Percentiles rank a stretch among this genome's conserved stretches.
phyloP scores from a whole-genome alignment of 345 rosid genomes.

The Salix exigua region DNA sequence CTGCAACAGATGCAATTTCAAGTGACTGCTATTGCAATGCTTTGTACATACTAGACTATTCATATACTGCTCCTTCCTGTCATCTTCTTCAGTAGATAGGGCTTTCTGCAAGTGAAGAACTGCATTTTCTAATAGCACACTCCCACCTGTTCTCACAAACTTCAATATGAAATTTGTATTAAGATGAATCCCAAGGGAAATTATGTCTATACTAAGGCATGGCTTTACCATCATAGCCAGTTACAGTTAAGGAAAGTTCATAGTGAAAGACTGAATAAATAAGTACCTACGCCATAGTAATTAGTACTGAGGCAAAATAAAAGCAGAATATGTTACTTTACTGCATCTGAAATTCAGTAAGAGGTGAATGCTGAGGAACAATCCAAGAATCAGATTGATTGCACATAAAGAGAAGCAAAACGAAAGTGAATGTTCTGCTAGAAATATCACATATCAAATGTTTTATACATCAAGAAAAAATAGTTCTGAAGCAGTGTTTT shows the following conservation, averaged over 20 bases:
- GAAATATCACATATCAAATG: too few relatives aligned
- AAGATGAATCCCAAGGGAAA: slow-evolving; percentile 4
- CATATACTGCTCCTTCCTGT: slow-evolving; percentile 56
- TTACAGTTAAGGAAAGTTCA: neutral
- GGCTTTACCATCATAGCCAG: neutral
- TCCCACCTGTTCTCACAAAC: slow-evolving; percentile 74
- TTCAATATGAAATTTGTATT: slow-evolving; percentile 34
- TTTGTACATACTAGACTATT: slow-evolving; percentile 52
- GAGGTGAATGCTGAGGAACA: neutral
- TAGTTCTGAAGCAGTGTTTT: too few relatives aligned
- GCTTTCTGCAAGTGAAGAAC: slow-evolving; percentile 57
- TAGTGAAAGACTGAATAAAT: neutral
- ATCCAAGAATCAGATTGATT: neutral
- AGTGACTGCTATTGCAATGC: slow-evolving; percentile 35
- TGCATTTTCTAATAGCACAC: slow-evolving; percentile 56
- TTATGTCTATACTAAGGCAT: neutral
- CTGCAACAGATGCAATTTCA: slow-evolving; percentile 45
- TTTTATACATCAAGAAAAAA: too few relatives aligned
- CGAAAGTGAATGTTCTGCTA: neutral
- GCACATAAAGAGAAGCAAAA: neutral
- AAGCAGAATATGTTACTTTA: neutral
- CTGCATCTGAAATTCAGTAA: neutral
- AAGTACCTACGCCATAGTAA: neutral
- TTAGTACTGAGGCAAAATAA: neutral
- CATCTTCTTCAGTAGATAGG: slow-evolving; percentile 38